Base-by-base conservation (phyloP, 768 basidiomycete species). In the Gymnopilus dilepis region DNA sequence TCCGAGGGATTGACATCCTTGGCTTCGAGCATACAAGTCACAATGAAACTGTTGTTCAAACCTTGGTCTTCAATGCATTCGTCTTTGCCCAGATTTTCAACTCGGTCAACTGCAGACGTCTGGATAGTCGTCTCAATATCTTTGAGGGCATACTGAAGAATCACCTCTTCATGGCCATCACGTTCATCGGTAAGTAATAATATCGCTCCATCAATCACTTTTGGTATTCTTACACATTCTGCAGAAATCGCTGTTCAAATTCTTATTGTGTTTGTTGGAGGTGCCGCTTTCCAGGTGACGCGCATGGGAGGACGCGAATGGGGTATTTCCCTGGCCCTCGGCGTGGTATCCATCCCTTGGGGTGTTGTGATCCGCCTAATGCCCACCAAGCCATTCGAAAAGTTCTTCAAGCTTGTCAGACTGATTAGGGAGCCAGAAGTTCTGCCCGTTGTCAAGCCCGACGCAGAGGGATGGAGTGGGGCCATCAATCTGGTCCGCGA, bases 11-110 rank as follows among this genome's bases (percentile, higher is more conserved):
- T 19, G 58, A 73, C 28, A 97, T 99, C 59, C 84, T 98, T 40
- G 86, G 86, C 1, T 78, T 86, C 31, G 75, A 78, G 28, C 60
- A 80, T 48, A 70, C 73, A 37, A 67, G 72, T 12, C 61, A 81
- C 4, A 74, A 81, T 47, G 70, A 84, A 21, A 66, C 76, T 5
- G 73, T 88, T 37, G 81, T 96, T 22, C 87, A 89, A 69, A 95
- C 97, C 0, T 79, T 99, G 17, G 94, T 98, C 31, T 99, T 99
- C 86, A 99, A 99, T 69, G 85, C 89, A n/a, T 99, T 98, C 69
- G 97, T 99, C 51, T 98, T 98, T 72, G 92, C 94, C 28, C 97
- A 99, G 74, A 95, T 99, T 67, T 95, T 91, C 84, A 97, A 96
- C 77, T 95, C 94, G 42, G 73, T 98, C 74, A 99, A 98, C 72